Evolutionary conservation across 2,329 filamentous ascomycete genomes (phyloP), one percentile per base, ranked within the genome.

Genomic region (Xylariomycetidae sp.): DNA sequence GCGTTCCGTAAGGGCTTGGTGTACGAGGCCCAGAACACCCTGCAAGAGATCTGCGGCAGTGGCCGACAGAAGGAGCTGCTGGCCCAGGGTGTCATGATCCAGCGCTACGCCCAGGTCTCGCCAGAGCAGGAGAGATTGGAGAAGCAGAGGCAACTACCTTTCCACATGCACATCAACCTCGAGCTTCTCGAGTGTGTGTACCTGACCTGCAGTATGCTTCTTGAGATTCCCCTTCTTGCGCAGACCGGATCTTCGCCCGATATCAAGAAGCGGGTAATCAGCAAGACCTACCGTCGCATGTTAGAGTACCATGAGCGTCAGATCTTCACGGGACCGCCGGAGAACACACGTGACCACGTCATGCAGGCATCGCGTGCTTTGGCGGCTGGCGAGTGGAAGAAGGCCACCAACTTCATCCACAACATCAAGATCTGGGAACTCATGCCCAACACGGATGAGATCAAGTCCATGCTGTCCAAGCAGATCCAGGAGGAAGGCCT

Each of bases 111-210:
- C 53, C 89, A 95, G 56, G 92, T 98, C 42, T 92, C 89, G 22
- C 92, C 92, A 13, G 92, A 98, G 66, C 92, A 98, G 65, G 92
- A 98, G 70, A 85, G 90, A 47, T 76, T 96, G 24, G 92, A 98
- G 71, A 86, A 92, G 60, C 90, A 96, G 68, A 82, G 92, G 53
- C 92, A 98, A 68, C 76, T 98, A 48, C 92, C 92, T 23, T 98
- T 98, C 81, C 92, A 98, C 72, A 95, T 98, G 88, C 92, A 98
- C 75, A 98, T 98, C 73, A 98, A 98, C 72, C 76, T 98, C 32
- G 92, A 98, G 64, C 78, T 98, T 35, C 77, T 98, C 24, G 92
- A 98, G 70, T 96, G 92, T 57, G 90, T 96, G 42, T 98, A 98
- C 69, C 76, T 98, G 39, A 96, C 92, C 31, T 96, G 90, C 72